A percentile compares a stretch with the other conserved stretches of the same genome.
Conservation (phyloP, 1,284 basidiomycete species). For the Sanguinoderma infundibulare region DNA sequence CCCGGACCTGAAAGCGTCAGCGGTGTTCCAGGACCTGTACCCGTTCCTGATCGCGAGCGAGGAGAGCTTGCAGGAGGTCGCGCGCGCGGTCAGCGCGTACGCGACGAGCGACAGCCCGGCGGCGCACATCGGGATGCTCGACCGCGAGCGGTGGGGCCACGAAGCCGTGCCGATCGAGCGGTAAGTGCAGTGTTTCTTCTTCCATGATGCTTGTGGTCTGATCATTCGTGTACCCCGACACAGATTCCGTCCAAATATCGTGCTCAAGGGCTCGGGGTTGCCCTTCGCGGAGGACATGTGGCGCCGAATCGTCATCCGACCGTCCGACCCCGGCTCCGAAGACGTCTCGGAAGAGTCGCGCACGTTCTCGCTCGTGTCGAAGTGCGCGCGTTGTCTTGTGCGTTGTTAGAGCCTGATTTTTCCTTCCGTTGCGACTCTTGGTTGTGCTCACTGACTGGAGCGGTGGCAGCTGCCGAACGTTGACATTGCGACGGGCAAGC, state of each 20-base stretch:
- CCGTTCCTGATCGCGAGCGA: conserved; percentile 68
- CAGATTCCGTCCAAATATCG: conserved; percentile 78
- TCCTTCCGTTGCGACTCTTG: not conserved
- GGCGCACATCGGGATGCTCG: conserved; percentile 49
- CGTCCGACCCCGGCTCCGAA: conserved; percentile 27
- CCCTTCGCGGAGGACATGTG: conserved; percentile 59
- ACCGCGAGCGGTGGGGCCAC: conserved; percentile 54
- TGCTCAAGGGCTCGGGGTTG: conserved; percentile 56
- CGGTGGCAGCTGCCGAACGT: conserved; percentile 75
- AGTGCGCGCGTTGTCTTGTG: conserved; percentile 74
- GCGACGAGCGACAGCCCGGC: conserved; percentile 24
- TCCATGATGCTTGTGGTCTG: too few species aligned
- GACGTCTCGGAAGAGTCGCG: conserved; percentile 29
- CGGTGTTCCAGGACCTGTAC: conserved; percentile 73
- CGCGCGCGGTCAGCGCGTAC: conserved; percentile 48
- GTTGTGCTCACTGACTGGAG: too few species aligned
- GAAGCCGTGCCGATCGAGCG: conserved; percentile 63
- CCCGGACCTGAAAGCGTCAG: conserved; percentile 57
- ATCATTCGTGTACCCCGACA: too few species aligned
- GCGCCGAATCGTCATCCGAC: conserved; percentile 56
- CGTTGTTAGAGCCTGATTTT: conserved; percentile 33
- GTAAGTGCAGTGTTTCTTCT: too few species aligned
- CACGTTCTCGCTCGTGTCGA: conserved; percentile 61
- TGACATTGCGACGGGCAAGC: conserved; percentile 60
- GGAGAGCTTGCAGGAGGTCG: conserved; percentile 59